These are phyloP conservation scores for Candida namnaoensis DNA, from an alignment of 805 yeast species.

Conservation along the genomic window DNA sequence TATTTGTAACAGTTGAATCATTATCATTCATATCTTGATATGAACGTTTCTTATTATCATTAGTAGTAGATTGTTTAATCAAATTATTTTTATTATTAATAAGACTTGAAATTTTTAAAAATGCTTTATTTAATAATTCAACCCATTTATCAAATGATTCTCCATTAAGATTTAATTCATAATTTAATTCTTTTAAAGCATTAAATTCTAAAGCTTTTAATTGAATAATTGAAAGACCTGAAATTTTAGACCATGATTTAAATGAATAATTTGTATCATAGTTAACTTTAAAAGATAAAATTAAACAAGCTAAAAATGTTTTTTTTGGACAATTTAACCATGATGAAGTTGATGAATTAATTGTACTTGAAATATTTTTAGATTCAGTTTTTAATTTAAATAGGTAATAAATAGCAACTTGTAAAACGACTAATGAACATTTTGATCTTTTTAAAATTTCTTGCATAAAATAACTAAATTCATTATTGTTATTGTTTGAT, in stretches of 20 bases:
- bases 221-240: conserved; percentile 49
- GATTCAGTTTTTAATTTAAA: conserved; percentile 30
- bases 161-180: conserved; percentile 44
- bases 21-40: too few species aligned
- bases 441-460: conserved; percentile 43
- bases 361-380: conserved; percentile 1
- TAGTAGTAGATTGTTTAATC: too few species aligned
- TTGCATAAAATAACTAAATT: conserved; percentile 18
- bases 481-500: neutral
- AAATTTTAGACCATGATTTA: conserved; percentile 65
- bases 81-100: too few species aligned
- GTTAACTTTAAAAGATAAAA: conserved; percentile 63
- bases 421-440: conserved; percentile 53
- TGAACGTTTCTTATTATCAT: too few species aligned
- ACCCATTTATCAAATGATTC: conserved; percentile 36
- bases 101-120: neutral
- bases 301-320: conserved; percentile 57
- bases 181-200: conserved; percentile 45
- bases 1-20: too few species aligned
- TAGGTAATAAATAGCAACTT: conserved; percentile 61
- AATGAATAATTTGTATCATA: conserved; percentile 68
- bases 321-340: conserved; percentile 47
- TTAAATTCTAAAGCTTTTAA: conserved; percentile 44
- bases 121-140: conserved; percentile 1
- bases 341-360: neutral